A percentile compares a stretch with the other conserved stretches of the same genome.
These are phyloP conservation scores for Straminergon stramineum DNA, from an alignment of 225 moss, liverwort and hornwort genomes.

Conservation along the genomic window DNA sequence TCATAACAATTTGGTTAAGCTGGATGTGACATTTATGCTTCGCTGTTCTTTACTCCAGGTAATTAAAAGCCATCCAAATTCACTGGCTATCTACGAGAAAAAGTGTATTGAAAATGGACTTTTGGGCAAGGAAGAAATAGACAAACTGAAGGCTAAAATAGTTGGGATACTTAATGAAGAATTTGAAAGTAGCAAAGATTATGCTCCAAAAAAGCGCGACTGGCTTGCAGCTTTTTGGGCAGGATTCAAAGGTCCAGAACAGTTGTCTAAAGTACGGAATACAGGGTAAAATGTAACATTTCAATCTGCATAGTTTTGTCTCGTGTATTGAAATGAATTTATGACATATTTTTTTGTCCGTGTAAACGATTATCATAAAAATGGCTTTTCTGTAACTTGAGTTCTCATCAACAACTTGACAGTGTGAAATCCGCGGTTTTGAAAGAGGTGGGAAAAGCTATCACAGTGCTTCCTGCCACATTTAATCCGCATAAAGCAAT, in stretches of 20 bases:
- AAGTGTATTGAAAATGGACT: constrained; percentile 60
- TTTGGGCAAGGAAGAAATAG: constrained; percentile 61
- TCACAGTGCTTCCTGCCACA: constrained; percentile 53
- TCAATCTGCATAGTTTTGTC: neutral
- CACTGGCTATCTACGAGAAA: constrained; percentile 69
- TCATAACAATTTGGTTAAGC: neutral
- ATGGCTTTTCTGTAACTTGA: neutral
- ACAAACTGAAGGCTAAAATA: constrained; percentile 50
- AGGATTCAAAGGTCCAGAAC: constrained; percentile 88
- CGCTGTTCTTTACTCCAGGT: constrained; percentile 30
- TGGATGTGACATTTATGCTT: neutral
- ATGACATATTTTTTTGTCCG: neutral
- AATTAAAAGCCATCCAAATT: constrained; percentile 57
- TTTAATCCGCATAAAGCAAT: constrained; percentile 74
- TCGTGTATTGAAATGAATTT: neutral
- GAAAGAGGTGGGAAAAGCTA: constrained; percentile 50
- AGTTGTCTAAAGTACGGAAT: constrained; percentile 72
- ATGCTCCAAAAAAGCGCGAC: constrained; percentile 67
- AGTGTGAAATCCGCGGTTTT: constrained; percentile 75
- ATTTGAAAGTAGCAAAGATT: constrained; percentile 72
- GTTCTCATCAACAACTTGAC: neutral
- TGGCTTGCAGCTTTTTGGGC: constrained; percentile 89
- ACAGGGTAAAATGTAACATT: constrained; percentile 46
- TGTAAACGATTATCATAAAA: neutral
- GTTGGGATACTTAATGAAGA: constrained; percentile 64